Evolutionary conservation across 1,284 basidiomycete species (phyloP), one percentile per base, ranked within the genome.

Genomic region (Fomes fomentarius): DNA sequence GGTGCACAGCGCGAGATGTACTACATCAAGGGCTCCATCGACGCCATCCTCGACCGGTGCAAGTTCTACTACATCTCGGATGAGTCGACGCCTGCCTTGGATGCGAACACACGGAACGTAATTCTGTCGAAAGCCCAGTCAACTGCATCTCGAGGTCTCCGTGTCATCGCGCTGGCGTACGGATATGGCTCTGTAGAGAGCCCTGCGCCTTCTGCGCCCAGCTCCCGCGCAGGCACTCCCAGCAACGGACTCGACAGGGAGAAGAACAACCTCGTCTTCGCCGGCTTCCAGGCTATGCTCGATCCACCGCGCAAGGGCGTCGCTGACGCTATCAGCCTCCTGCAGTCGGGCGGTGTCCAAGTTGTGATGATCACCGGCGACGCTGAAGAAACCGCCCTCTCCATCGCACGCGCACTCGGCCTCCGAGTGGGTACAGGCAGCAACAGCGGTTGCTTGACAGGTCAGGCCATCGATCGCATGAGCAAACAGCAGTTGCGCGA

Each of bases 301-400:
- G 96, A 98, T 70, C 96, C 96, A 2, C 96, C 96, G 0, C 79
- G 96, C 40, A 89, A 89, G 61, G 96, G 95, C 22, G 95, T 98
- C n/a, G 87, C 88, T 2, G 91, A 94, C 63, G 89, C 96, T 9
- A 89, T 98, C 57, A 79, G 79, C 26, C 74, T 89, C 22, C 76
- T 98, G 24, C 91, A 94, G 65, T 75, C 79, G 15, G 94, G 91
- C 15, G 93, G 96, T 7, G 91, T 99, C 33, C 94, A 96, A 66
- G 88, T 98, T 12, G 90, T 98, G 38, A 98, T 99, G 96, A 98
- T 98, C 69, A 98, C 96, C 0, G 96, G 96, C 14, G 96, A 98
- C 67, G 88, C 94, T 21, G 93, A 96, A 71, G 80, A 89, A 53
- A 99, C 96, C 0, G 96, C 96, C 1, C 67, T 94, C 10, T 87